Evolutionary conservation across 1,284 basidiomycete species (phyloP).

Genomic region (Schizopora paradoxa): DNA sequence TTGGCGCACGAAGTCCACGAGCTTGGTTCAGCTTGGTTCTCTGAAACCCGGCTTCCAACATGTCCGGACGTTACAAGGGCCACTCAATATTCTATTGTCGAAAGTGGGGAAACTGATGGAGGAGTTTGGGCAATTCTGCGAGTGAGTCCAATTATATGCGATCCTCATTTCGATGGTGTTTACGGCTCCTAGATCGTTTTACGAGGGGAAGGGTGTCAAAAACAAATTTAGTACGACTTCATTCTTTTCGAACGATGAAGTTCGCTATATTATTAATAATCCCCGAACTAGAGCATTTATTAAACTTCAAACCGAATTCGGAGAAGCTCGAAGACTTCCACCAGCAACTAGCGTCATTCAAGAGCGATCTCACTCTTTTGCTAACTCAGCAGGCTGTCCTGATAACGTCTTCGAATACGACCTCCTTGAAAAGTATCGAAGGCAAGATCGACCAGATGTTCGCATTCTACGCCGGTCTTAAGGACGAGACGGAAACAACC

Average conservation of each 20-base stretch:
- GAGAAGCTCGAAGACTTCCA: constrained; percentile 13
- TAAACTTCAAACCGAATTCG: constrained; percentile 13
- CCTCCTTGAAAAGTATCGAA: constrained; percentile 12
- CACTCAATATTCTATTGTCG: constrained; percentile 8
- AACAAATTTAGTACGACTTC: constrained; percentile 15
- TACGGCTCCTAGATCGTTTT: constrained; percentile 13
- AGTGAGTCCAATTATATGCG: constrained; percentile 7
- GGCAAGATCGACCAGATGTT: constrained; percentile 1
- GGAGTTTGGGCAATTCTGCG: constrained; percentile 20
- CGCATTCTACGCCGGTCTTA: constrained; percentile 4
- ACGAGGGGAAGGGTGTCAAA: constrained; percentile 15
- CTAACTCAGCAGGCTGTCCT: constrained; percentile 16
- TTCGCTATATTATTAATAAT: too few relatives aligned
- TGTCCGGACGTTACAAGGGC: constrained; percentile 8
- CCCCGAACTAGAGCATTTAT: constrained; percentile 14
- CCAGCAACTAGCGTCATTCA: constrained; percentile 7
- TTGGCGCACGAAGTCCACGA: constrained; percentile 13
- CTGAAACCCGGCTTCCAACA: constrained; percentile 16
- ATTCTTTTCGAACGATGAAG: neutral
- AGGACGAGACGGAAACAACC: constrained; percentile 6
- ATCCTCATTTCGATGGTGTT: neutral
- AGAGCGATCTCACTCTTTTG: constrained; percentile 10
- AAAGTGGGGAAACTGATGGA: constrained; percentile 14
- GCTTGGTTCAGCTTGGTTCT: constrained; percentile 16
- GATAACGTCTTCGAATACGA: constrained; percentile 11